These are phyloP conservation scores for Pythium scleroteichum DNA, from an alignment of 352 stramenopile species.

Conservation along the genomic window DNA sequence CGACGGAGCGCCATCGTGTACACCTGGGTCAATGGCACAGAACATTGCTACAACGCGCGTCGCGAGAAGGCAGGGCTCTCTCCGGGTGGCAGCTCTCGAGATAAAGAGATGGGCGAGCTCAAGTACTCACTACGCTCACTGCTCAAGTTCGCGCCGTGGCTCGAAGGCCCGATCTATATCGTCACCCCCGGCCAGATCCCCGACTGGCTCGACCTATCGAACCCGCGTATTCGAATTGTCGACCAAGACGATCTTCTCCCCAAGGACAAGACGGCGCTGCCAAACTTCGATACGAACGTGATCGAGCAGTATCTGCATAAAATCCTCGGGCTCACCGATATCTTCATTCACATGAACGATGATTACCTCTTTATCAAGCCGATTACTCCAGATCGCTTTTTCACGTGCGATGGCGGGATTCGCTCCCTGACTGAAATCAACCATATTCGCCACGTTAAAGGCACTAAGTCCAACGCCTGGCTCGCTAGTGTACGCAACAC, in stretches of 20 bases:
- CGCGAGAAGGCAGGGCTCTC: constrained; percentile 51
- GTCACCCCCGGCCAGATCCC: constrained; percentile 82
- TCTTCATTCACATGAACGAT: constrained; percentile 90
- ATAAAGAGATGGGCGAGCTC: constrained; percentile 87
- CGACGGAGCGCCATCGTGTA: constrained; percentile 77
- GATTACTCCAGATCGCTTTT: constrained; percentile 75
- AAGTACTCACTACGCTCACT: constrained; percentile 86
- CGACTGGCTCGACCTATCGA: constrained; percentile 70
- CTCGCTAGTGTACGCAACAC: constrained; percentile 81
- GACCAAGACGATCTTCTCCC: constrained; percentile 81
- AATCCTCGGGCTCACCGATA: constrained; percentile 82
- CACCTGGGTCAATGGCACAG: constrained; percentile 85
- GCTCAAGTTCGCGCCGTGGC: constrained; percentile 77
- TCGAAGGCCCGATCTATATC: constrained; percentile 82
- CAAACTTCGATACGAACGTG: constrained; percentile 84
- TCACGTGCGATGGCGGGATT: constrained; percentile 80
- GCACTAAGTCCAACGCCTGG: constrained; percentile 67
- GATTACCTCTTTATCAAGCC: constrained; percentile 88
- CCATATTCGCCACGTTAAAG: constrained; percentile 74
- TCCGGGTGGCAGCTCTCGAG: constrained; percentile 61
- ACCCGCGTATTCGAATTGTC: constrained; percentile 69
- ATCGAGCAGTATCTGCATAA: constrained; percentile 88
- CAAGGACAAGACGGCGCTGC: constrained; percentile 49
- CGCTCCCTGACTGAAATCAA: constrained; percentile 81
- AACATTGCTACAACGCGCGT: constrained; percentile 75